Evolutionary conservation across 805 yeast genomes (phyloP).

Genomic region (Wickerhamomyces hampshirensis): DNA sequence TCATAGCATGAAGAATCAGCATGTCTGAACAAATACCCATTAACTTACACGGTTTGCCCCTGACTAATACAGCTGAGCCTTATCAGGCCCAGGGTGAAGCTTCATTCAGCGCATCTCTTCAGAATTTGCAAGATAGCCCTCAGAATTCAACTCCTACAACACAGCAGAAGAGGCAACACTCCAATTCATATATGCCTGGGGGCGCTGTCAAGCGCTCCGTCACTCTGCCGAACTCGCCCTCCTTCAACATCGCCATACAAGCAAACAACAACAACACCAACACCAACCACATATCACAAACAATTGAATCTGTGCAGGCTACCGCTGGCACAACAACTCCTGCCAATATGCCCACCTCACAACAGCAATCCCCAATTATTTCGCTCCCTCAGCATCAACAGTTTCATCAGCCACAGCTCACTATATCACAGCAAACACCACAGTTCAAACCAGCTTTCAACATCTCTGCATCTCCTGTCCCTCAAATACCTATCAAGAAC

Average conservation of each 20-base stretch:
- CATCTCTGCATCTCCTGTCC: conserved; percentile 2
- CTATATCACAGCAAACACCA: too few relatives aligned
- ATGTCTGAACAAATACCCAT: too few relatives aligned
- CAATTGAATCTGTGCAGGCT: conserved; percentile 4
- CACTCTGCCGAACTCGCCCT: conserved; percentile 9
- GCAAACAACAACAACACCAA: conserved; percentile 9
- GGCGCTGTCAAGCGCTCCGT: conserved; percentile 12
- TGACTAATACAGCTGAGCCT: too few relatives aligned
- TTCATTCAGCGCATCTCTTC: too few relatives aligned
- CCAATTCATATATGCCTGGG: conserved; percentile 17
- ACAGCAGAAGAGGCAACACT: conserved; percentile 21
- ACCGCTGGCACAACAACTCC: conserved; percentile 12
- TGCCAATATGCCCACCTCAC: conserved; percentile 2
- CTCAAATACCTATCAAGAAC: conserved; percentile 6
- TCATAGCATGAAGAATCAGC: too few relatives aligned
- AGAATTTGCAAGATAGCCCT: background rate
- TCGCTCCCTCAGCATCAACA: conserved; percentile 1
- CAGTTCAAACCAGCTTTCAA: background rate
- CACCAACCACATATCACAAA: conserved; percentile 7
- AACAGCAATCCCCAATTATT: conserved; percentile 8
- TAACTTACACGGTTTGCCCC: too few relatives aligned
- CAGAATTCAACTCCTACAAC: background rate
- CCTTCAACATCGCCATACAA: conserved; percentile 1
- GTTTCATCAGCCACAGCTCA: conserved; percentile 3
- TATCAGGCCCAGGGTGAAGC: too few relatives aligned